Evolutionary conservation across 2,329 filamentous ascomycete genomes (phyloP).

Genomic region (Helotiales sp.): DNA sequence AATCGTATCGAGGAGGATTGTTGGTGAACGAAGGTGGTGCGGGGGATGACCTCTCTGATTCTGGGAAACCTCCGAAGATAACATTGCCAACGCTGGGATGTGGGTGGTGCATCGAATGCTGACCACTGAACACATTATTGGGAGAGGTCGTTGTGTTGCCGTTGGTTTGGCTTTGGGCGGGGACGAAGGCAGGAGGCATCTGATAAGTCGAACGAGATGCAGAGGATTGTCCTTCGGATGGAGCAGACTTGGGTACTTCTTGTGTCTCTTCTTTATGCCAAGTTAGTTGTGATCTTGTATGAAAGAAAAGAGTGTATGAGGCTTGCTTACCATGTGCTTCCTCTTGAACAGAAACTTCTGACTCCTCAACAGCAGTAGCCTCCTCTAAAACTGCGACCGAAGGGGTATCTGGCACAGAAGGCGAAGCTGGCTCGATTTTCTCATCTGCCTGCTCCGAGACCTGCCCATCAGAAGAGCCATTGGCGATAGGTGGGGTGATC

Average conservation of each 20-base stretch:
- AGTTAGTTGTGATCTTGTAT: constrained; percentile 12
- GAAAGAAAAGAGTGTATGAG: not conserved
- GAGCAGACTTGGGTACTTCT: constrained; percentile 29
- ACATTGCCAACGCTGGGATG: constrained; percentile 61
- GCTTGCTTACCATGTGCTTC: constrained; percentile 32
- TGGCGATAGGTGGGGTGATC: constrained; percentile 19
- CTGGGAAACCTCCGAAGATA: constrained; percentile 59
- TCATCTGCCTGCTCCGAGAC: constrained; percentile 20
- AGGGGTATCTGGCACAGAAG: constrained; percentile 6
- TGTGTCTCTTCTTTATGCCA: constrained; percentile 23
- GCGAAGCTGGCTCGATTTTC: constrained; percentile 9
- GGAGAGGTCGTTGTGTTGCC: constrained; percentile 18
- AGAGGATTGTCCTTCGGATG: constrained; percentile 37
- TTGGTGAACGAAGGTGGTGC: constrained; percentile 45
- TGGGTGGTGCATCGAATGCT: constrained; percentile 52
- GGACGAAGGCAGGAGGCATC: constrained; percentile 52
- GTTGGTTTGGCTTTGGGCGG: constrained; percentile 35
- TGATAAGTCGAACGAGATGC: constrained; percentile 46
- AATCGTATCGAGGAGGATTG: constrained; percentile 33
- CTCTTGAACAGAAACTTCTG: constrained; percentile 20
- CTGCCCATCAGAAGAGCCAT: constrained; percentile 27
- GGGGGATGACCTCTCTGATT: constrained; percentile 63
- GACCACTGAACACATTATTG: constrained; percentile 34
- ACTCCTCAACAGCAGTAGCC: constrained; percentile 26
- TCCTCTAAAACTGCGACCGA: constrained; percentile 1